A percentile compares a stretch with the other conserved stretches of the same genome.
These are phyloP conservation scores for Pseudocercospora crystallina DNA, from an alignment of 2,329 filamentous ascomycete genomes.

Conservation along the genomic window DNA sequence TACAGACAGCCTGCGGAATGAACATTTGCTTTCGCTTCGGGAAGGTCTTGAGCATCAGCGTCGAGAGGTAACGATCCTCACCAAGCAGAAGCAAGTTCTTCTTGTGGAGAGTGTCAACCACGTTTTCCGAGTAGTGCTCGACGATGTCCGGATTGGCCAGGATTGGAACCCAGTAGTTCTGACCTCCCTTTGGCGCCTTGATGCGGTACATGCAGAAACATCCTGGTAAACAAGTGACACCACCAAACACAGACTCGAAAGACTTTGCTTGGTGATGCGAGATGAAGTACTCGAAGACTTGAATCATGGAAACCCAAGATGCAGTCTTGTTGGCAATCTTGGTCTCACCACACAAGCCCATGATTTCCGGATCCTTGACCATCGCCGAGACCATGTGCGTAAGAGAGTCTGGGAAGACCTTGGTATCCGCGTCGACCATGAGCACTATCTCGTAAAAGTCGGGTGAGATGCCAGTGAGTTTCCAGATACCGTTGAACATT, in stretches of 20 bases:
- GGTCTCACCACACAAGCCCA: constrained; percentile 97
- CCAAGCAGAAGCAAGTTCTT: constrained; percentile 91
- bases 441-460: constrained; percentile 98
- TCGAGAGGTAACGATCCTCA: constrained; percentile 93
- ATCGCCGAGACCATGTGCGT: constrained; percentile 99
- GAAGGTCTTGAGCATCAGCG: constrained; percentile 97
- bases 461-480: constrained; percentile 95
- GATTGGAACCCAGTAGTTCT: constrained; percentile 99
- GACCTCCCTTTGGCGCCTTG: constrained; percentile 95
- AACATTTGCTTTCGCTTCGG: constrained; percentile 99
- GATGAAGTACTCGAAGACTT: constrained; percentile 99
- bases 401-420: constrained; percentile 96
- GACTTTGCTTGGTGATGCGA: constrained; percentile 96
- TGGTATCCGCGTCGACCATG: constrained; percentile 99
- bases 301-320: constrained; percentile 95
- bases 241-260: constrained; percentile 97
- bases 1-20: constrained; percentile 97
- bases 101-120: constrained; percentile 96
- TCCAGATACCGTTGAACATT: constrained; percentile 99
- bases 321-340: constrained; percentile 98
- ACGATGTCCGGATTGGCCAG: constrained; percentile 97
- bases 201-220: constrained; percentile 99
- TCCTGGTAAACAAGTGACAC: constrained; percentile 95
- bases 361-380: constrained; percentile 98
- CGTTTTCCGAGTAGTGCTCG: constrained; percentile 98